A percentile compares a stretch with the other conserved stretches of the same genome.
These are phyloP conservation scores for Coelastrella sp. DNA, from an alignment of 139 green algal species.

Conservation along the genomic window DNA sequence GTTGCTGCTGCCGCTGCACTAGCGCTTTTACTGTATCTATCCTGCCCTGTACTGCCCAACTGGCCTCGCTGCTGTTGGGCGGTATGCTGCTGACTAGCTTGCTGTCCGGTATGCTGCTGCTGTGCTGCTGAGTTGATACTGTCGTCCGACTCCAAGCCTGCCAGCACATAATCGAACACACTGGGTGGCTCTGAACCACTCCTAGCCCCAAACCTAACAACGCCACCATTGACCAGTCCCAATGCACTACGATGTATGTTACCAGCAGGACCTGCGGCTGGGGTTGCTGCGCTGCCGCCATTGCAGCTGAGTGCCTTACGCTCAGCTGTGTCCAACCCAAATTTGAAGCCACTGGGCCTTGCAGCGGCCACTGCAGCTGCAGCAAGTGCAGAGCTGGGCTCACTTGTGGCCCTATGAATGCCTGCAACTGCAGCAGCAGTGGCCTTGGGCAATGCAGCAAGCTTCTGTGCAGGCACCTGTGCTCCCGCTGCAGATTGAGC, in stretches of 20 bases:
- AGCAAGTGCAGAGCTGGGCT: not conserved
- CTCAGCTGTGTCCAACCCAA: constrained; percentile 26
- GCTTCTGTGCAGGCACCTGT: not conserved
- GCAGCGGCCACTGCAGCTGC: constrained; percentile 12
- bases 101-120: not conserved
- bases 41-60: not conserved
- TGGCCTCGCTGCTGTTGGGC: not conserved
- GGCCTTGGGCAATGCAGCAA: not conserved
- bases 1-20: no score
- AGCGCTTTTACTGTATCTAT: not conserved
- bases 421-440: not conserved
- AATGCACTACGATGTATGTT: not conserved
- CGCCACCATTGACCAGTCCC: not conserved
- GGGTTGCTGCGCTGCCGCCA: not conserved
- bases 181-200: not conserved
- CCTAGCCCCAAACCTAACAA: constrained; percentile 13
- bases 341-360: constrained; percentile 1
- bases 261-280: not conserved
- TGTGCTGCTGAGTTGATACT: not conserved
- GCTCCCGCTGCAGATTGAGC: not conserved
- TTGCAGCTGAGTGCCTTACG: not conserved
- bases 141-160: not conserved
- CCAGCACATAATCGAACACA: constrained; percentile 33
- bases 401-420: not conserved
- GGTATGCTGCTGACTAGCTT: not conserved